Evolutionary conservation across 352 stramenopile species (phyloP).

Genomic region (Phytopythium sindhum): DNA sequence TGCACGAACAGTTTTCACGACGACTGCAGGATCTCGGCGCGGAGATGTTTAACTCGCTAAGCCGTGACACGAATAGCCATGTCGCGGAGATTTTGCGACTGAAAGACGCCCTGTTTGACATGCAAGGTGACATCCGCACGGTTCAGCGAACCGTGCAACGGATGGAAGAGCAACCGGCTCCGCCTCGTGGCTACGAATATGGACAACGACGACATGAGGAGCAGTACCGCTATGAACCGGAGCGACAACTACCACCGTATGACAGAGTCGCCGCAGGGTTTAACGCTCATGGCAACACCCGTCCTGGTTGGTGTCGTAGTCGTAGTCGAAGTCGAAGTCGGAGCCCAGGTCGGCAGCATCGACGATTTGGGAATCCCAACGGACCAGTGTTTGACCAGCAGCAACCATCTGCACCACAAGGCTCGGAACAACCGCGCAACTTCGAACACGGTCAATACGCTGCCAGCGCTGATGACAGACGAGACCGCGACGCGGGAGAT

Average conservation of each 20-base stretch:
- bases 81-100: slow-evolving; percentile 39
- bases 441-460: not conserved
- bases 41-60: slow-evolving; percentile 39
- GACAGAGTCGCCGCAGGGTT: slow-evolving; percentile 11
- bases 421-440: not conserved
- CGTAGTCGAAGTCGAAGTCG: slow-evolving; percentile 19
- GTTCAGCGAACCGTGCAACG: slow-evolving; percentile 21
- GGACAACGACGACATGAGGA: not conserved
- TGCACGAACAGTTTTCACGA: slow-evolving; percentile 26
- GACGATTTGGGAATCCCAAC: not conserved
- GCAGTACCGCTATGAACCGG: not conserved
- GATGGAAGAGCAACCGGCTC: slow-evolving; percentile 19
- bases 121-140: slow-evolving; percentile 30
- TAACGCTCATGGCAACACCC: not conserved
- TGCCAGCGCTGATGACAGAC: not conserved
- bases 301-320: slow-evolving; percentile 6
- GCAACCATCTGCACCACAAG: not conserved
- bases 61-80: slow-evolving; percentile 39
- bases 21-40: slow-evolving; percentile 30
- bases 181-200: not conserved
- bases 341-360: not conserved
- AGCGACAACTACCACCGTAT: not conserved
- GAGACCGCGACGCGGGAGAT: not conserved
- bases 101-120: slow-evolving; percentile 45
- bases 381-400: not conserved